Evolutionary conservation across 257 asterid genomes (phyloP).

Genomic region (Solanum stenotomum): DNA sequence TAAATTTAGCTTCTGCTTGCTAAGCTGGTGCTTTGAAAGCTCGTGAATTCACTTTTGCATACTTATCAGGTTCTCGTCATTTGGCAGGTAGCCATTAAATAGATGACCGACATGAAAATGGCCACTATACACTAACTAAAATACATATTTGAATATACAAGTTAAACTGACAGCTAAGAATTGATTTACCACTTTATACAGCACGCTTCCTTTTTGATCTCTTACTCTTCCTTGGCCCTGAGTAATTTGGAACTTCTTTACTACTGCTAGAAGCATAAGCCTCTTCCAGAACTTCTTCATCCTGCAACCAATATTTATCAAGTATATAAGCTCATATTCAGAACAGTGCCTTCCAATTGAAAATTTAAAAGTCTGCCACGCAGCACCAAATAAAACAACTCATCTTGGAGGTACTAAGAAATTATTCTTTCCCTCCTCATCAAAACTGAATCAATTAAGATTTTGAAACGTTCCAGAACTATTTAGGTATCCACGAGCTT

Average conservation of each 20-base stretch:
- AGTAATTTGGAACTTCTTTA: slow-evolving; percentile 43
- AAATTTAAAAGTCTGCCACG: neutral
- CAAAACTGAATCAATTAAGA: neutral
- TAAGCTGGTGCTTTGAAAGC: slow-evolving; percentile 7
- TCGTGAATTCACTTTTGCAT: neutral
- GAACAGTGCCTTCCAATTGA: neutral
- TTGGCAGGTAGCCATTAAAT: slow-evolving; percentile 17
- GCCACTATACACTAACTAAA: slow-evolving; percentile 38
- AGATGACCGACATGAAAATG: slow-evolving; percentile 40
- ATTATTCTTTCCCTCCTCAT: neutral
- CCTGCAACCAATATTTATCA: slow-evolving; percentile 30
- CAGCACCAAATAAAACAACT: neutral
- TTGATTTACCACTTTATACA: slow-evolving; percentile 39
- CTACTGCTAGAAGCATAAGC: slow-evolving; percentile 52
- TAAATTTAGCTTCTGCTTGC: neutral
- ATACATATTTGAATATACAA: slow-evolving; percentile 36
- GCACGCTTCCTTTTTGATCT: slow-evolving; percentile 82
- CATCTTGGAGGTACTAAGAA: neutral
- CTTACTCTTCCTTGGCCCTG: slow-evolving; percentile 77
- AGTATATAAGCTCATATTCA: neutral
- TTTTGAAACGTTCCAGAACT: neutral
- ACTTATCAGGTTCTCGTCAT: slow-evolving; percentile 1
- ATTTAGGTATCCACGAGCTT: neutral
- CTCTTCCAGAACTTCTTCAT: slow-evolving; percentile 59
- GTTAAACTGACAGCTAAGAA: slow-evolving; percentile 28